Evolutionary conservation across 176 grass and related monocot genomes (phyloP).

Genomic region (Metroxylon sagu): DNA sequence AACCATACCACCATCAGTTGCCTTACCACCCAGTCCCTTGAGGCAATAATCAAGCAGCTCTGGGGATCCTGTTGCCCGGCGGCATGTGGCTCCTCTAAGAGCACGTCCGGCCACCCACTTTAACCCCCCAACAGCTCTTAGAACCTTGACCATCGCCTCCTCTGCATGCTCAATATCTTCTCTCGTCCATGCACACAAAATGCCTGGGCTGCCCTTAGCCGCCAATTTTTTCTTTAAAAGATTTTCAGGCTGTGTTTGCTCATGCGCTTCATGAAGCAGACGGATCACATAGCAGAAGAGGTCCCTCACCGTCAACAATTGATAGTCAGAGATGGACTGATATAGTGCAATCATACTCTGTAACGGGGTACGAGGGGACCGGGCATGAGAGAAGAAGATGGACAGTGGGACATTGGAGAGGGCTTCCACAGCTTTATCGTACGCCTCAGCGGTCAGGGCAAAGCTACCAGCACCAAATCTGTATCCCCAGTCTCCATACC

Average conservation of each 20-base stretch:
- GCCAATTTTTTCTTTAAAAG: neutral
- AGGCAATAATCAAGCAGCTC: constrained; percentile 75
- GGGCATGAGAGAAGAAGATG: constrained; percentile 41
- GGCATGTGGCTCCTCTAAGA: constrained; percentile 62
- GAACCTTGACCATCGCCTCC: constrained; percentile 61
- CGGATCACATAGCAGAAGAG: constrained; percentile 63
- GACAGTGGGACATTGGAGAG: constrained; percentile 52
- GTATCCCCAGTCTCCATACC: constrained; percentile 97
- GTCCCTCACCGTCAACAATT: constrained; percentile 47
- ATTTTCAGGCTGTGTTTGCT: constrained; percentile 14
- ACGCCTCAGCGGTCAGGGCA: constrained; percentile 56
- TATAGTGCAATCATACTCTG: constrained; percentile 77
- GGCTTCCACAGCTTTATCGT: constrained; percentile 52
- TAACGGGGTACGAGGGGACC: constrained; percentile 33
- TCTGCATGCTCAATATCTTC: constrained; percentile 41
- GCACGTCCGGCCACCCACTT: constrained; percentile 79
- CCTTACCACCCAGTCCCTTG: constrained; percentile 46
- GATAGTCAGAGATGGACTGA: constrained; percentile 48
- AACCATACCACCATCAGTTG: constrained; percentile 41
- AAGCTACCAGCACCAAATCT: constrained; percentile 90
- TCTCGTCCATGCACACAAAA: constrained; percentile 38
- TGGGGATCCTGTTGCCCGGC: constrained; percentile 43
- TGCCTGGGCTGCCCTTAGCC: constrained; percentile 11
- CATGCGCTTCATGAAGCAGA: constrained; percentile 40
- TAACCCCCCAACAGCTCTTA: constrained; percentile 37